These are phyloP conservation scores for Piper betle DNA, from an alignment of 164 flowering plant genomes.

Conservation along the genomic window DNA sequence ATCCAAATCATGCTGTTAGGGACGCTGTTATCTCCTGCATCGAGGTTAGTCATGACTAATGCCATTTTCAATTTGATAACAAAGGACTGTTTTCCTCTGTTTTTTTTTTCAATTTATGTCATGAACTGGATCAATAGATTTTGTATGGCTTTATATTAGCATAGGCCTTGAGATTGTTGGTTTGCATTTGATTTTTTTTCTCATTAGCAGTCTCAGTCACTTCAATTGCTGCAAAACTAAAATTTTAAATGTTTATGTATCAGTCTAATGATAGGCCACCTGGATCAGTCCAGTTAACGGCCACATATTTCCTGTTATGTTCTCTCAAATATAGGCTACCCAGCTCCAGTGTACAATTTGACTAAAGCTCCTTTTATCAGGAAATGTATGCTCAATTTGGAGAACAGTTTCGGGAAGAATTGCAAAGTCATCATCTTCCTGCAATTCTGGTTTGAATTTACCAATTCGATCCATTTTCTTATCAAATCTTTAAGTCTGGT, in stretches of 20 bases:
- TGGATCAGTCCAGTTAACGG: background rate
- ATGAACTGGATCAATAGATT: background rate
- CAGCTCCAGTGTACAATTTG: background rate
- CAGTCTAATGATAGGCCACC: background rate
- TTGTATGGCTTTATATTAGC: background rate
- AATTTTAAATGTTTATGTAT: background rate
- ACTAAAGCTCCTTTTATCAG: constrained; percentile 19
- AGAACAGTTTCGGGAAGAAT: constrained; percentile 84
- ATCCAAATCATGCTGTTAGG: constrained; percentile 77
- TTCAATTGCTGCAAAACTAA: background rate
- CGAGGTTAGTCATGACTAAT: constrained; percentile 37
- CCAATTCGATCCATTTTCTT: background rate
- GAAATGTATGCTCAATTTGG: constrained; percentile 94
- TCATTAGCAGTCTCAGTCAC: no score
- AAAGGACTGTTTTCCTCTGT: background rate
- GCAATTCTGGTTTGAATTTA: constrained; percentile 40
- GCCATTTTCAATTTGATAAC: background rate
- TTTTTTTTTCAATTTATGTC: no score
- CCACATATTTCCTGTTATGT: background rate
- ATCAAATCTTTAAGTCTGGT: background rate
- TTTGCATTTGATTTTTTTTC: no score
- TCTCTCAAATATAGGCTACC: background rate
- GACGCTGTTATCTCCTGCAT: constrained; percentile 86
- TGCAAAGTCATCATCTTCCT: constrained; percentile 79
- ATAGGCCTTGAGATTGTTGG: no score